These are phyloP conservation scores for Gossypium lobatum DNA, from an alignment of 441 rosid species.

Conservation along the genomic window DNA sequence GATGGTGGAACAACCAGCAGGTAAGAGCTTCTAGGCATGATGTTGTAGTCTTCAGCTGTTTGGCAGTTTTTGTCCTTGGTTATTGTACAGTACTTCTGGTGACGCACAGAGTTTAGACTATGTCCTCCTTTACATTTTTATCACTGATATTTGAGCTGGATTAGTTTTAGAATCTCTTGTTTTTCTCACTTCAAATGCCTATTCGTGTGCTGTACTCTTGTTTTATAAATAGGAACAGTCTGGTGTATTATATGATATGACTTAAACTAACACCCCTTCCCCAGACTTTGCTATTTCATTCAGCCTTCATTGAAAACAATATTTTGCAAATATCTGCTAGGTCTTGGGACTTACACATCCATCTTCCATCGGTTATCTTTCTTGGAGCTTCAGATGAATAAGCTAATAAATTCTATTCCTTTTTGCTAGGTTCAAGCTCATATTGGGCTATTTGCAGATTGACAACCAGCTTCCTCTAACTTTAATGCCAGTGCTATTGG, in stretches of 20 bases:
- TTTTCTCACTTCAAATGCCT: background rate
- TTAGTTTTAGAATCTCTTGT: background rate
- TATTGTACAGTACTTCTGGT: background rate
- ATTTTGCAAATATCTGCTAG: background rate
- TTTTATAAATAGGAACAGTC: background rate
- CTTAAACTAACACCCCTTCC: background rate
- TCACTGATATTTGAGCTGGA: background rate
- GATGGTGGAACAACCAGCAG: slow-evolving; percentile 95
- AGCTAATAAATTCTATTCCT: slow-evolving; percentile 11
- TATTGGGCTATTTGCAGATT: slow-evolving; percentile 82
- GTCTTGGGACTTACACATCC: background rate
- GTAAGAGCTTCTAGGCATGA: slow-evolving; percentile 28
- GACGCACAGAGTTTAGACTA: background rate
- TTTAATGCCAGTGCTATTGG: slow-evolving; percentile 89
- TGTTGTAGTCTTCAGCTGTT: background rate
- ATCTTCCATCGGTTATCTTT: slow-evolving; percentile 4
- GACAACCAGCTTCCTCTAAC: slow-evolving; percentile 97
- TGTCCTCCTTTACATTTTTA: background rate
- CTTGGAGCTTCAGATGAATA: slow-evolving; percentile 8
- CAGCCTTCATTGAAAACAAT: background rate
- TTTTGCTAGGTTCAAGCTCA: slow-evolving; percentile 87
- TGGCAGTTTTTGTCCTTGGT: background rate
- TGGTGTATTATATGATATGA: background rate
- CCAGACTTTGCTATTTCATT: background rate
- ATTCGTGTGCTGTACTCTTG: background rate